Conservation (phyloP, 176 grass and related monocot species). For the Cenchrus americanus region DNA sequence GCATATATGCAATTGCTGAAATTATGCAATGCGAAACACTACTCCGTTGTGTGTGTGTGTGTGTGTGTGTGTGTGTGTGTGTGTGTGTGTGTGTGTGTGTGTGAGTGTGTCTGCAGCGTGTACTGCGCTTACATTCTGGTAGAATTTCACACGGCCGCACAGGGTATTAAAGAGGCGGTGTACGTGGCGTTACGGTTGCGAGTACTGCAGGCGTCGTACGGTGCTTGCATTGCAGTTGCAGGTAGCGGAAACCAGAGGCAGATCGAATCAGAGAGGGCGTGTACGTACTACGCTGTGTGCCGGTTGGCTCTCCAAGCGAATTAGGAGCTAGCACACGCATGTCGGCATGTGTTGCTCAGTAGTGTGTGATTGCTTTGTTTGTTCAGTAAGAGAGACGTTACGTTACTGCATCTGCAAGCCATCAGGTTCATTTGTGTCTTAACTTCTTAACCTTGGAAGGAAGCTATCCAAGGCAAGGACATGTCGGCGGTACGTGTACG, state of each 20-base stretch:
- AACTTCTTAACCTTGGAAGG: conserved; percentile 21
- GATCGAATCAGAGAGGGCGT: too few species aligned
- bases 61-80: too few species aligned
- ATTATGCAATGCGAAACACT: not conserved
- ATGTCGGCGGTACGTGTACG: conserved; percentile 30
- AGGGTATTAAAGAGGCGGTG: conserved; percentile 6
- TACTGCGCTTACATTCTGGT: conserved; percentile 24
- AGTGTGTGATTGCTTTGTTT: not conserved
- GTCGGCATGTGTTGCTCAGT: not conserved
- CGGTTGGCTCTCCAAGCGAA: too few species aligned
- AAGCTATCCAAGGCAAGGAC: conserved; percentile 31
- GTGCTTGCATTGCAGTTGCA: not conserved
- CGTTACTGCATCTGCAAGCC: conserved; percentile 40
- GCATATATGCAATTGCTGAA: too few species aligned
- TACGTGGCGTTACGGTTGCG: conserved; percentile 15
- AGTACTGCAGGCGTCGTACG: conserved; percentile 31
- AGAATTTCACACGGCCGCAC: not conserved
- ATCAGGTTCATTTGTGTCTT: not conserved
- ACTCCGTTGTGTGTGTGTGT: not conserved
- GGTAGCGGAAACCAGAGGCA: not conserved
- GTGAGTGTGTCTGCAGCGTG: not conserved
- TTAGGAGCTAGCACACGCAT: too few species aligned
- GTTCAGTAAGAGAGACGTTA: conserved; percentile 26
- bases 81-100: too few species aligned
- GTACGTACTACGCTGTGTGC: too few species aligned